Evolutionary conservation across 164 flowering plant species (phyloP).

Genomic region (Houttuynia cordata): DNA sequence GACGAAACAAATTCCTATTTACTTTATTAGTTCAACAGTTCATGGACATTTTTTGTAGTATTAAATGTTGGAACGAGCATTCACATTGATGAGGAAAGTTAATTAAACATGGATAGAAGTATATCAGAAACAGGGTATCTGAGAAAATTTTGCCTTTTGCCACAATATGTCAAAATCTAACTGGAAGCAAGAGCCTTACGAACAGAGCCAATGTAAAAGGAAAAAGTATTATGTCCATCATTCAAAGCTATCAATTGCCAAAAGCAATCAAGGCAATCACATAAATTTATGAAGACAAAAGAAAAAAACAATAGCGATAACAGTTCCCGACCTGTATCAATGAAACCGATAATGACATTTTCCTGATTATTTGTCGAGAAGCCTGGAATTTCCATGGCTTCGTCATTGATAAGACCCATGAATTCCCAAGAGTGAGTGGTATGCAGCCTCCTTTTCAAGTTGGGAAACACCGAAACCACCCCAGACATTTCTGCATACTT

Average conservation of each 20-base stretch:
- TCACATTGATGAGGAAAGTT: neutral
- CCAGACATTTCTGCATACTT: slow-evolving; percentile 51
- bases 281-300: too few species aligned
- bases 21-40: neutral
- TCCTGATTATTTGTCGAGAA: slow-evolving; percentile 59
- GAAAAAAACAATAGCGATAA: neutral
- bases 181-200: neutral
- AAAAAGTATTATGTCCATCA: too few species aligned
- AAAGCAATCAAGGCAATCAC: too few species aligned
- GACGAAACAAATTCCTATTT: neutral
- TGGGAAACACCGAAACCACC: slow-evolving; percentile 77
- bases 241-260: too few species aligned
- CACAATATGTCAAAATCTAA: neutral
- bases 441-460: slow-evolving; percentile 43
- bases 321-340: slow-evolving; percentile 50
- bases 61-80: neutral
- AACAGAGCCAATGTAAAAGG: neutral
- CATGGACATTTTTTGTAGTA: too few species aligned
- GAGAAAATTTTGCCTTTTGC: neutral
- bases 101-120: neutral
- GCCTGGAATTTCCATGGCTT: slow-evolving; percentile 64
- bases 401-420: slow-evolving; percentile 60
- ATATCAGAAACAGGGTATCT: neutral
- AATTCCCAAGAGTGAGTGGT: slow-evolving; percentile 91
- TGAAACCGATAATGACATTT: slow-evolving; percentile 61